Evolutionary conservation across 179 eudicot species (phyloP), one percentile per base, ranked within the genome.

Genomic region (Beta lomatogona): DNA sequence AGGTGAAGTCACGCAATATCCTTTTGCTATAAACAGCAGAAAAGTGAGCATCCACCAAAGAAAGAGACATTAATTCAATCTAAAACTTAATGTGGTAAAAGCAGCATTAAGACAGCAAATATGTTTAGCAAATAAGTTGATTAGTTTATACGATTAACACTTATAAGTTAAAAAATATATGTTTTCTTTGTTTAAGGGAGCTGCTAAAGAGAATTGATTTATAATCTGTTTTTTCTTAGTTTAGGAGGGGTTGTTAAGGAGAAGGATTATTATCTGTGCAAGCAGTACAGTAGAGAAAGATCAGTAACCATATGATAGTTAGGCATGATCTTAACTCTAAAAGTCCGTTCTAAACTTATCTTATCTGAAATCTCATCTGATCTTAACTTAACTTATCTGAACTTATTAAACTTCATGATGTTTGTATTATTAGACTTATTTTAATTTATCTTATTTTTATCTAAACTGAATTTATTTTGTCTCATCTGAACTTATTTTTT

Each of bases 1-100:
- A 71, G 69, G 86, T 73, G 69, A 84, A 86, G 87, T 86, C 85
- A 84, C 85, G 89, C 89, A 86, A 82, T 79, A 18, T 71, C 70
- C 73, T 60, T 67, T 86, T 83, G 66, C 81, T 73, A 73, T 75
- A 3, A 45, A 21, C 0, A 36, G 77, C 73, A 75, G 75, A 82
- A 85, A 82, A 82, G 75, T 79, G 76, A 79, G 60, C 41, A 75
- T 80, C 57, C 73, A 81, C 82, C 82, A 66, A 50, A 67, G 72
- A 85, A 81, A 81, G 58, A 0, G 79, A 81, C 84, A 45, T 73
- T 77, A 72, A 57, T 54, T 80, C 16, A 28, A 45, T 64, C 60
- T 21, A 19, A 67, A 71, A 46, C 21, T 73, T 78, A 14, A 14
- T 45, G 78, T 76, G 63, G 31, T 60, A 22, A 68, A 22, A 55